Evolutionary conservation across 169 alveolate species (phyloP), one percentile per base, ranked within the genome.

Genomic region (Pseudocohnilembus persalinus): DNA sequence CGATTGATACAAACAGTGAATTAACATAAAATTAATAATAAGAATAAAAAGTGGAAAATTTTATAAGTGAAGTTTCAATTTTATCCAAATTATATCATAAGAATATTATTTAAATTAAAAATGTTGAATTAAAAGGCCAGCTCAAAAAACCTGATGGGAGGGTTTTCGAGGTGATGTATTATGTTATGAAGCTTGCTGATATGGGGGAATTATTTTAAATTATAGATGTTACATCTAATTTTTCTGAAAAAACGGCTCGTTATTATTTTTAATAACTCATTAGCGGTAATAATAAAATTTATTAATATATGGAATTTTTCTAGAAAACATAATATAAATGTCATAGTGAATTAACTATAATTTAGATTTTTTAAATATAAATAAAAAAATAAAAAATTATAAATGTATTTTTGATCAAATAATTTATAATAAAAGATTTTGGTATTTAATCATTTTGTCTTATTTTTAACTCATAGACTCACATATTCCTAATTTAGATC

Each of bases 121-220:
- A 82, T 31, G 87, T 86, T n/a, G 6, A 29, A 11, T 29, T 73
- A 35, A 74, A 81, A 74, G 90, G 90, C 0, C 27, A 63, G 26
- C 80, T 80, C 27, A 86, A 49, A 28, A 86, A 86, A 76, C 63
- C 77, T 26, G 87, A 86, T 72, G 90, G 90, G 25, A 73, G 87
- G 31, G 81, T 74, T 26, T 29, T 30, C 33, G 30, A 72, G 20
- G 90, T 86, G 31, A 29, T 83, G 0, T 86, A 86, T 75, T 86
- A 80, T 68, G 90, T 80, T 0, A 86, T 86, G 90, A 81, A 81
- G 80, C 75, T 89, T 11, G 96, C 94, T n/a, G 81, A 76, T 30
- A 87, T 90, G 6, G 96, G 96, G 72, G 96, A 93, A 77, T 83
- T 93, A 31, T 93, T 88, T 75, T 83, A 89, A 68, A 78, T 84